Evolutionary conservation across 306 rosid species (phyloP).

Genomic region (Pterocarpus macrocarpus): DNA sequence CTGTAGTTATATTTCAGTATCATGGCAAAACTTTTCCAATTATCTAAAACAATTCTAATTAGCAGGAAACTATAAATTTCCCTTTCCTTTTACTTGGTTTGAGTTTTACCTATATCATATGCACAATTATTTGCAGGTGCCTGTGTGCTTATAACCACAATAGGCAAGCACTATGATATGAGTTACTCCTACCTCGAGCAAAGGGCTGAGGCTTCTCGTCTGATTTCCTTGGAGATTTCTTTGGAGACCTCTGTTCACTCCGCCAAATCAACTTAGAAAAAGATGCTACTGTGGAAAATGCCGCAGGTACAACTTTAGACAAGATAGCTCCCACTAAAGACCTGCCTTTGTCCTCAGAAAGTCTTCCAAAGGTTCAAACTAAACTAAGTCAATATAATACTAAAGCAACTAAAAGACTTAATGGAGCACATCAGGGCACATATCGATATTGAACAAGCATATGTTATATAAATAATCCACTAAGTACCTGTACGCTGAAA

Average conservation of each 20-base stretch:
- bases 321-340: constrained; percentile 92
- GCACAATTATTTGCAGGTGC: constrained; percentile 31
- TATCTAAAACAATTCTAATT: constrained; percentile 30
- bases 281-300: constrained; percentile 90
- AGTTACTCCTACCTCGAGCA: constrained; percentile 77
- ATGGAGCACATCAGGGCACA: constrained; percentile 13
- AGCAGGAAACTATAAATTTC: neutral
- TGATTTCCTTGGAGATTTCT: constrained; percentile 68
- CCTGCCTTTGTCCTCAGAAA: constrained; percentile 89
- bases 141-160: constrained; percentile 25
- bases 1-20: constrained; percentile 18
- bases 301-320: constrained; percentile 92
- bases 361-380: constrained; percentile 58
- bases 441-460: constrained; percentile 10
- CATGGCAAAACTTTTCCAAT: neutral
- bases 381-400: constrained; percentile 44
- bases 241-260: constrained; percentile 69
- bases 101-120: constrained; percentile 7
- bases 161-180: neutral
- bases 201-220: constrained; percentile 77
- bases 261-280: constrained; percentile 93
- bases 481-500: constrained; percentile 93
- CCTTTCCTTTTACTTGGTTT: constrained; percentile 20
- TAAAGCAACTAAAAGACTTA: constrained; percentile 25
- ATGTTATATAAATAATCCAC: constrained; percentile 32